A percentile compares a stretch with the other conserved stretches of the same genome.
Conservation (phyloP, 345 rosid genomes). For the Viola odorata region DNA sequence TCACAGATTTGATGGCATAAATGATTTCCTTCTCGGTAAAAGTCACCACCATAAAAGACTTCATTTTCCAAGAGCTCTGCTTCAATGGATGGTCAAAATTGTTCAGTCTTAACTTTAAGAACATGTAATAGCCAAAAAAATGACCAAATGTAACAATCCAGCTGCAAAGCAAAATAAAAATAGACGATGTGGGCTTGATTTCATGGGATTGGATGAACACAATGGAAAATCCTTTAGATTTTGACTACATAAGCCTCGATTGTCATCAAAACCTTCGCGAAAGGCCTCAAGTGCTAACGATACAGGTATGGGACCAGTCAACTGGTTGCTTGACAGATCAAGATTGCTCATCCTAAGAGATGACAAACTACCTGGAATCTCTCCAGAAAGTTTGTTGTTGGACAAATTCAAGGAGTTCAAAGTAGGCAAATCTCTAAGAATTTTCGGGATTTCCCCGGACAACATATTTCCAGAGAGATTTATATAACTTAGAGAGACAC, state of each 20-base stretch:
- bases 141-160: conserved; percentile 31
- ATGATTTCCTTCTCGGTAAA: conserved; percentile 60
- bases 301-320: conserved; percentile 57
- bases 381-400: conserved; percentile 57
- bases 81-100: conserved; percentile 26
- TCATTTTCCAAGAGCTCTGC: conserved; percentile 60
- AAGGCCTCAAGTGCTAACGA: conserved; percentile 38
- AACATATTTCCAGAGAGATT: conserved; percentile 57
- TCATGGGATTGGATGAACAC: conserved; percentile 33
- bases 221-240: conserved; percentile 28
- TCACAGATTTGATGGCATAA: conserved; percentile 51
- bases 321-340: conserved; percentile 62
- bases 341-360: conserved; percentile 57
- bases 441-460: conserved; percentile 56
- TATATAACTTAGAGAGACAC: conserved; percentile 40
- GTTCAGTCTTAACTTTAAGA: conserved; percentile 27
- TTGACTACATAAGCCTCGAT: conserved; percentile 59
- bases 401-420: conserved; percentile 73
- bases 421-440: conserved; percentile 38
- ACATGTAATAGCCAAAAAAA: conserved; percentile 27
- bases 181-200: conserved; percentile 21
- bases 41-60: conserved; percentile 46
- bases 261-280: conserved; percentile 50
- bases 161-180: conserved; percentile 40
- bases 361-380: conserved; percentile 51